Percentiles rank a stretch among this genome's conserved stretches.
Evolutionary conservation across 2,329 filamentous ascomycete genomes (phyloP).

Genomic region (Penicillium sp.): DNA sequence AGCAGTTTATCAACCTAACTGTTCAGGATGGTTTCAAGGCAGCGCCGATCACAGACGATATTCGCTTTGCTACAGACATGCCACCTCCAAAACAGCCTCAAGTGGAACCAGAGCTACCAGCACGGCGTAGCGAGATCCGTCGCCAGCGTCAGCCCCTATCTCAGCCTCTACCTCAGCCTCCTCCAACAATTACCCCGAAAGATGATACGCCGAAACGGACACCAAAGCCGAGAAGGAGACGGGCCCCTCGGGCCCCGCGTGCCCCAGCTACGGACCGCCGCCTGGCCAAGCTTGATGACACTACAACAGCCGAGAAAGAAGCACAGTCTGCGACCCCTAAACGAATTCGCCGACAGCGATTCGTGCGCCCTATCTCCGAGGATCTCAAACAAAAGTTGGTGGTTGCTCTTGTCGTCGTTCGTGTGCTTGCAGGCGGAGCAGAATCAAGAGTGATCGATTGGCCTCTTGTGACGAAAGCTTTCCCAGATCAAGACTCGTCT

Average conservation of each 20-base stretch:
- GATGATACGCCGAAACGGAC: neutral
- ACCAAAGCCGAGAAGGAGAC: neutral
- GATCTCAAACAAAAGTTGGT: conserved; percentile 36
- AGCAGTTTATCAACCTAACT: conserved; percentile 40
- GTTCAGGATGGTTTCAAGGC: conserved; percentile 31
- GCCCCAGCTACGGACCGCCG: conserved; percentile 20
- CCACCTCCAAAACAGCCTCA: neutral
- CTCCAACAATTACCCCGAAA: neutral
- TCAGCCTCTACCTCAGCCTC: neutral
- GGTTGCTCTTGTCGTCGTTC: conserved; percentile 44
- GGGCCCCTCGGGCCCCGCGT: neutral
- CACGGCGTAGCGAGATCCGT: conserved; percentile 1
- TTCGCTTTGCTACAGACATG: conserved; percentile 33
- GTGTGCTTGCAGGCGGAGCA: conserved; percentile 45
- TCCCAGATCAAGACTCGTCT: conserved; percentile 40
- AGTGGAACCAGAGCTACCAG: conserved; percentile 4
- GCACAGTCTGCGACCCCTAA: conserved; percentile 13
- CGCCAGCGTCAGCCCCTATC: neutral
- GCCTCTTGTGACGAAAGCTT: conserved; percentile 42
- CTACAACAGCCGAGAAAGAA: conserved; percentile 8
- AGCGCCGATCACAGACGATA: conserved; percentile 31
- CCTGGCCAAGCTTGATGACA: conserved; percentile 26
- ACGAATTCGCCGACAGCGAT: conserved; percentile 23
- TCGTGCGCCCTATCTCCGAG: conserved; percentile 24
- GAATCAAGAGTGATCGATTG: conserved; percentile 46